phyloP scores from a whole-genome alignment of 148 eudicot genomes.

The Silene conica region DNA sequence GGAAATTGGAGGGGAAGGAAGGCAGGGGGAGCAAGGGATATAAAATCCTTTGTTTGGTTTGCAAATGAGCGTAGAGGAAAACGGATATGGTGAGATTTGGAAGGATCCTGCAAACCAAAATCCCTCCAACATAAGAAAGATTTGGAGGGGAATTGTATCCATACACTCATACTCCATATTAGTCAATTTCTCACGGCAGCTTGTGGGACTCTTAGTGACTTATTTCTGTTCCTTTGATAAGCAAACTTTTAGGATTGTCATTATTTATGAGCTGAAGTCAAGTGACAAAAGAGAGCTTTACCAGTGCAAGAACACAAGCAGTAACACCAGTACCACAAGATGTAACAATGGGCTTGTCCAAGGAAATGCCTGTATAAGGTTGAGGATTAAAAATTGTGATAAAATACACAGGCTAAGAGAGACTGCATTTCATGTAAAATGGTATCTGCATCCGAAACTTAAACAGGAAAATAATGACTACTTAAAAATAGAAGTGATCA shows the following conservation, averaged over 20 bases:
- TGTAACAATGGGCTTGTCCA: conserved; percentile 60
- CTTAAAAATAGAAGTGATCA: not conserved
- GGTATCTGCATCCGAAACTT: not conserved
- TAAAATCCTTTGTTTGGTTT: no score
- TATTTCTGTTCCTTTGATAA: not conserved
- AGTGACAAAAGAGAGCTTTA: conserved; percentile 25
- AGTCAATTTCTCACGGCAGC: not conserved
- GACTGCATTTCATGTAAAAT: not conserved
- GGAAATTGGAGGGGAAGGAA: no score
- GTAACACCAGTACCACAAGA: conserved; percentile 98
- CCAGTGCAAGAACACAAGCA: conserved; percentile 88
- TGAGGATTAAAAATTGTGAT: conserved; percentile 1
- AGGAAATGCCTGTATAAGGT: conserved; percentile 53
- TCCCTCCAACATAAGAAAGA: no score
- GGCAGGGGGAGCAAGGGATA: no score
- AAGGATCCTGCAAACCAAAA: no score
- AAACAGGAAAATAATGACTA: not conserved
- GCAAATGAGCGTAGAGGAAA: no score
- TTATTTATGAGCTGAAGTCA: conserved; percentile 1
- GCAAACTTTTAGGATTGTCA: not conserved
- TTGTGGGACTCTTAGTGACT: not conserved
- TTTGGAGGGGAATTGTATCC: no score
- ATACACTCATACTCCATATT: no score
- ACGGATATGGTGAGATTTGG: no score
- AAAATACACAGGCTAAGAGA: not conserved